A percentile compares a stretch with the other conserved stretches of the same genome.
These are phyloP conservation scores for Arctium lappa DNA, from an alignment of 129 eudicot genomes.

Conservation along the genomic window DNA sequence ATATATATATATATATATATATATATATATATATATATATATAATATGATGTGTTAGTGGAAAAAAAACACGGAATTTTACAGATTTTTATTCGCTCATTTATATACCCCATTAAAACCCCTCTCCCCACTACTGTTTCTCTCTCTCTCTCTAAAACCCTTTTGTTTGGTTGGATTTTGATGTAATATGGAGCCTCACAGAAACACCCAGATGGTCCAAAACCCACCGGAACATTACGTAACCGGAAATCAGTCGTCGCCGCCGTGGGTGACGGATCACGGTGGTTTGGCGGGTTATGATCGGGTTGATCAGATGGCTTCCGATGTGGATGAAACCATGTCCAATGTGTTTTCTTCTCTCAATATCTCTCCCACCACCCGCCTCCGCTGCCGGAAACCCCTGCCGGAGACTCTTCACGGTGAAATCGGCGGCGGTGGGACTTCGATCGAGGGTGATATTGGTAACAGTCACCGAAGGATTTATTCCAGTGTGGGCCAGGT, in stretches of 20 bases:
- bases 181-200: constrained; percentile 25
- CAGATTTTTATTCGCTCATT: too few relatives aligned
- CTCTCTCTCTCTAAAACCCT: constrained; percentile 5
- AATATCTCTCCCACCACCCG: constrained; percentile 8
- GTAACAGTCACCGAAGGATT: constrained; percentile 3
- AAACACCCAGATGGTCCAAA: constrained; percentile 9
- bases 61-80: too few relatives aligned
- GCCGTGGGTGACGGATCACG: not conserved
- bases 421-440: constrained; percentile 16
- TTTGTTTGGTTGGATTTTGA: not conserved
- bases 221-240: constrained; percentile 3
- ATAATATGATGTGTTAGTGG: too few relatives aligned
- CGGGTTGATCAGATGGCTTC: constrained; percentile 9
- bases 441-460: constrained; percentile 12
- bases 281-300: not conserved
- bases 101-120: constrained; percentile 6
- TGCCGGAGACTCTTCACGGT: not conserved
- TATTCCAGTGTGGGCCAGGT: constrained; percentile 40
- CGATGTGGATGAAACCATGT: constrained; percentile 25
- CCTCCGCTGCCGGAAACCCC: not conserved
- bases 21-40: too few relatives aligned
- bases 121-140: not conserved
- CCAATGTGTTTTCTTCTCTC: constrained; percentile 17
- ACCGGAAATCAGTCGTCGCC: constrained; percentile 1
- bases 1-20: too few relatives aligned